Evolutionary conservation across 805 yeast genomes (phyloP), one percentile per base, ranked within the genome.

Genomic region (Ogataea polymorpha): DNA sequence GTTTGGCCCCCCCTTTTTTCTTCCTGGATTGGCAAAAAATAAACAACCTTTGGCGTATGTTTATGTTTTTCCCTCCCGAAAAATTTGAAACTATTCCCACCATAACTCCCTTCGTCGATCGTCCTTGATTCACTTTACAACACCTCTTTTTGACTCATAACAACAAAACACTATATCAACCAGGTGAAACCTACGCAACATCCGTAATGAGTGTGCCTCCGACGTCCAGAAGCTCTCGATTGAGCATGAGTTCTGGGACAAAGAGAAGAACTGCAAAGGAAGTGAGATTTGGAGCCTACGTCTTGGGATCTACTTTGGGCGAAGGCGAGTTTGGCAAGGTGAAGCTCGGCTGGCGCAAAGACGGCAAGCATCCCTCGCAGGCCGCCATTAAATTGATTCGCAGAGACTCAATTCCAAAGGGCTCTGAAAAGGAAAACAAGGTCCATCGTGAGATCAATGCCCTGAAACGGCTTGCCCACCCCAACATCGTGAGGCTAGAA

Each of bases 261-360:
- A 63, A 58, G 43, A 65, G 60, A 48, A 56, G 72, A 25, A 54
- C 66, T 3, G 79, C 76, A 47, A 70, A 84, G 48, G 89, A 84
- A 58, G 82, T 84, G 15, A 75, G 95, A 28, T 90, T 93, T 60
- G 99, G 99, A 18, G 80, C 86, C 11, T 93, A 90, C 57, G 77
- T 86, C 16, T 72, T 93, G 6, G 99, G 98, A 2, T 82, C 95
- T 11, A 91, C 99, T 0, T 68, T 93, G 11, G 99, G 99, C 24
- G 96, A 93, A 66, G 99, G 99, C 35, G 99, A 93, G 60, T 93
- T 93, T 63, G 99, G 99, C 44, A 91, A 93, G 63, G 99, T 93
- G 44, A 93, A 91, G 61, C 71, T 93, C 16, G 98, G 97, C 11
- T 91, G 97, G 97, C 74, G 95, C 45, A 86, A 86, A 60, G 90